Conservation (phyloP, 2,329 filamentous ascomycete genomes). For the Microthyrium microscopicum region DNA sequence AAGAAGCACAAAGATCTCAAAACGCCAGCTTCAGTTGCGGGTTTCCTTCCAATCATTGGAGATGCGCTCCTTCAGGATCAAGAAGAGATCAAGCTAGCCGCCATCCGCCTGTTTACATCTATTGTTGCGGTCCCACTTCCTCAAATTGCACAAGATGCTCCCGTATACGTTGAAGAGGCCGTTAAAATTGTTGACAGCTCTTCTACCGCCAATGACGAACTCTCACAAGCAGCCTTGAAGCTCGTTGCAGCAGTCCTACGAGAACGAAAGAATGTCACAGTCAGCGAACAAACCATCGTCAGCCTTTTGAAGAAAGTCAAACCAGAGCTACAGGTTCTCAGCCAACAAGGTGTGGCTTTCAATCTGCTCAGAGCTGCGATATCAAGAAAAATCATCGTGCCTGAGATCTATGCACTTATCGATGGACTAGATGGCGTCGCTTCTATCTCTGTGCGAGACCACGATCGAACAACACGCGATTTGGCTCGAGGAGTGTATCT, state of each 20-base stretch:
- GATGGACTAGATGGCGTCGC: constrained; percentile 81
- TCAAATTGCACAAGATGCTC: constrained; percentile 50
- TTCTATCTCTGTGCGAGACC: constrained; percentile 88
- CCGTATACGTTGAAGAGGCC: constrained; percentile 72
- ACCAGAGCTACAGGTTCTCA: constrained; percentile 79
- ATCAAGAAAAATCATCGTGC: constrained; percentile 68
- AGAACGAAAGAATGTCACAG: constrained; percentile 55
- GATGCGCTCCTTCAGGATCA: constrained; percentile 71
- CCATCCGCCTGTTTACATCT: constrained; percentile 68
- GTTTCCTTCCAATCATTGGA: constrained; percentile 77
- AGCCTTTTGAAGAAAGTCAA: constrained; percentile 68
- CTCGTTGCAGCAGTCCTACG: constrained; percentile 71
- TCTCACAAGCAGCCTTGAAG: constrained; percentile 78
- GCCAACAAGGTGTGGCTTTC: constrained; percentile 84
- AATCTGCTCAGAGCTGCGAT: constrained; percentile 83
- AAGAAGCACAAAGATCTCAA: constrained; percentile 72
- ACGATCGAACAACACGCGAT: constrained; percentile 75
- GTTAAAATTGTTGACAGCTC: constrained; percentile 64
- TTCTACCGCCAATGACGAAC: constrained; percentile 62
- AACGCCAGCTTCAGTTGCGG: constrained; percentile 61
- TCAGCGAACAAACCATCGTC: constrained; percentile 71
- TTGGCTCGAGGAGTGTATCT: constrained; percentile 79
- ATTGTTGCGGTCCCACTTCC: constrained; percentile 71
- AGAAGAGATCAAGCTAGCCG: constrained; percentile 82
- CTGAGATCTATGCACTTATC: constrained; percentile 76